A percentile compares a stretch with the other conserved stretches of the same genome.
Conservation (phyloP, 495 filamentous ascomycete genomes). For the Trichoderma virens region DNA sequence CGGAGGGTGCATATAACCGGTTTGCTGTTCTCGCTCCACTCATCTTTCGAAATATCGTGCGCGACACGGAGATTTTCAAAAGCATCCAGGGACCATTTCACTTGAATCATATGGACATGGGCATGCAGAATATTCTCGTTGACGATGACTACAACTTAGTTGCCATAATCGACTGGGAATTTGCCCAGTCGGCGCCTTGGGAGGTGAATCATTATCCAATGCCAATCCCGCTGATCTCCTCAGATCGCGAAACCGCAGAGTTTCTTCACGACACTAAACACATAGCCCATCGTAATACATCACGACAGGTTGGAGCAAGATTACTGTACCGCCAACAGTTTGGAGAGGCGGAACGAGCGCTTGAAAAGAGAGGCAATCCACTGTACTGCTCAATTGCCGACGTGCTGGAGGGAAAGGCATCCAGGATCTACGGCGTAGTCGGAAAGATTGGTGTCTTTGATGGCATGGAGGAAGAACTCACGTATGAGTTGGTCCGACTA, state of each 20-base stretch:
- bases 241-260: too few relatives aligned
- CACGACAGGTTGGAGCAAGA: not conserved
- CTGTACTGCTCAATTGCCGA: too few relatives aligned
- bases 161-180: conserved; percentile 27
- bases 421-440: too few relatives aligned
- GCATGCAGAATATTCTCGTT: conserved; percentile 25
- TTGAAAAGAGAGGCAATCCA: not conserved
- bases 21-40: not conserved
- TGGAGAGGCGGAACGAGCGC: not conserved
- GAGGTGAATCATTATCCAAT: conserved; percentile 23
- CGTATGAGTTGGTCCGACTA: too few relatives aligned
- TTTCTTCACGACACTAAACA: too few relatives aligned
- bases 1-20: not conserved
- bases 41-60: not conserved
- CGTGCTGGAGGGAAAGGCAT: too few relatives aligned
- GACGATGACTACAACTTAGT: conserved; percentile 22
- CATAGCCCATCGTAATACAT: not conserved
- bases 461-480: too few relatives aligned
- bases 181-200: conserved; percentile 22
- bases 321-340: not conserved
- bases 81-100: too few relatives aligned
- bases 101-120: conserved; percentile 17
- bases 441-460: too few relatives aligned
- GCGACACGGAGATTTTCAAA: conserved; percentile 2
- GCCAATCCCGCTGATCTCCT: conserved; percentile 20